Conservation (phyloP, 108 stramenopile species). For the Licmophora abbreviata region DNA sequence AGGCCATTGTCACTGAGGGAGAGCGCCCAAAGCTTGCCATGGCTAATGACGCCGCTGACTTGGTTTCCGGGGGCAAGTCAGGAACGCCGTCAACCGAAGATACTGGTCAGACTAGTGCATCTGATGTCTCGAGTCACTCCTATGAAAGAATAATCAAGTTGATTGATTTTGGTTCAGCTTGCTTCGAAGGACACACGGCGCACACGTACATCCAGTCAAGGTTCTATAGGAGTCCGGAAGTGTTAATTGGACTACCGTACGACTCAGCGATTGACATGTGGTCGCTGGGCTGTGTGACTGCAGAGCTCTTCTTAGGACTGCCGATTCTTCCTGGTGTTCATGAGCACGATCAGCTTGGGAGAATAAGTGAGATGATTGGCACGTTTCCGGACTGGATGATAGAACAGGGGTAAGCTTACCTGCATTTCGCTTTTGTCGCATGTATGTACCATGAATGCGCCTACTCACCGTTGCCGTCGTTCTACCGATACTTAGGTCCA, state of each 20-base stretch:
- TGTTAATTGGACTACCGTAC: conserved; percentile 86
- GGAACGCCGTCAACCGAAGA: background rate
- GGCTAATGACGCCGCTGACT: background rate
- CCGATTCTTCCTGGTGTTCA: conserved; percentile 95
- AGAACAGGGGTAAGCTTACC: conserved; percentile 40
- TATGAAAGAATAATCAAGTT: conserved; percentile 66
- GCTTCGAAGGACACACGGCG: conserved; percentile 78
- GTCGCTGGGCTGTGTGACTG: conserved; percentile 93
- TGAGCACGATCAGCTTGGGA: conserved; percentile 92
- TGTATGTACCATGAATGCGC: background rate
- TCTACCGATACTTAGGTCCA: conserved; percentile 14
- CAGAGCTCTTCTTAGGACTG: conserved; percentile 91
- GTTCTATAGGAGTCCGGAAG: conserved; percentile 98
- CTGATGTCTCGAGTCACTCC: conserved; percentile 1
- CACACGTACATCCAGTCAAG: conserved; percentile 97
- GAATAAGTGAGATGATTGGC: conserved; percentile 93
- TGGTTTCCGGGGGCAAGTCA: conserved; percentile 2
- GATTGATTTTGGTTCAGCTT: conserved; percentile 97
- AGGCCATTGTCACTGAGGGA: conserved; percentile 26
- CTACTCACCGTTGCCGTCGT: background rate
- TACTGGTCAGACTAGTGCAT: background rate
- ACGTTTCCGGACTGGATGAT: conserved; percentile 84
- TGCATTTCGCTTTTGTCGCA: background rate
- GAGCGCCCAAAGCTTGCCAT: conserved; percentile 13
- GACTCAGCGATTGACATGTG: conserved; percentile 98